phyloP scores from a whole-genome alignment of 345 rosid genomes.

The Ceriops decandra region DNA sequence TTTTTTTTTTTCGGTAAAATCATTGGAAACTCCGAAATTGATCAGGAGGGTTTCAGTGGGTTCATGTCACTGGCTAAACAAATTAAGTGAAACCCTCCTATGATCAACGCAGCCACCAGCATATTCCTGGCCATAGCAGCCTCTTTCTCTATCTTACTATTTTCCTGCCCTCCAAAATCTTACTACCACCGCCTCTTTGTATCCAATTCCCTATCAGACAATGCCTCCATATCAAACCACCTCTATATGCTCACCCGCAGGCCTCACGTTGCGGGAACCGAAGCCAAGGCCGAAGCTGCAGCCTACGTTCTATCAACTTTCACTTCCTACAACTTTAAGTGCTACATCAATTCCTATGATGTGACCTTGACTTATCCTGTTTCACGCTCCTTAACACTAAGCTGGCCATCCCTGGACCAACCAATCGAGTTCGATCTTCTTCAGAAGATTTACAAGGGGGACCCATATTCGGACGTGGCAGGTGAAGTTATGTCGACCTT shows the following conservation, averaged over 20 bases:
- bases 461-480: slow-evolving; percentile 60
- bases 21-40: too few species aligned
- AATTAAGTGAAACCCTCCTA: background rate
- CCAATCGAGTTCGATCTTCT: slow-evolving; percentile 37
- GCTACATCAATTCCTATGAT: slow-evolving; percentile 48
- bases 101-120: slow-evolving; percentile 34
- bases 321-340: slow-evolving; percentile 34
- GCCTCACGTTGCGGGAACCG: slow-evolving; percentile 74
- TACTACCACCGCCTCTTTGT: slow-evolving; percentile 51
- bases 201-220: slow-evolving; percentile 56
- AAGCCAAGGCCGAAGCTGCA: slow-evolving; percentile 75
- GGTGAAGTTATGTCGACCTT: slow-evolving; percentile 63
- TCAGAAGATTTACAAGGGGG: slow-evolving; percentile 55
- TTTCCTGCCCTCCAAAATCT: slow-evolving; percentile 42
- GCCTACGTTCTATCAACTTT: slow-evolving; percentile 51
- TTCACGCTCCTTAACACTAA: slow-evolving; percentile 51
- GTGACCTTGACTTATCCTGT: slow-evolving; percentile 68
- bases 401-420: slow-evolving; percentile 22
- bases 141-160: slow-evolving; percentile 35
- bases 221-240: slow-evolving; percentile 53
- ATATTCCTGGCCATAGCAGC: slow-evolving; percentile 37
- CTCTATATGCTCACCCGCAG: slow-evolving; percentile 70
- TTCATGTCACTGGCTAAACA: too few species aligned
- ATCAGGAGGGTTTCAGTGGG: too few species aligned
- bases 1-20: too few species aligned